Evolutionary conservation across 345 rosid genomes (phyloP).

Genomic region (Geranium rotundifolium): DNA sequence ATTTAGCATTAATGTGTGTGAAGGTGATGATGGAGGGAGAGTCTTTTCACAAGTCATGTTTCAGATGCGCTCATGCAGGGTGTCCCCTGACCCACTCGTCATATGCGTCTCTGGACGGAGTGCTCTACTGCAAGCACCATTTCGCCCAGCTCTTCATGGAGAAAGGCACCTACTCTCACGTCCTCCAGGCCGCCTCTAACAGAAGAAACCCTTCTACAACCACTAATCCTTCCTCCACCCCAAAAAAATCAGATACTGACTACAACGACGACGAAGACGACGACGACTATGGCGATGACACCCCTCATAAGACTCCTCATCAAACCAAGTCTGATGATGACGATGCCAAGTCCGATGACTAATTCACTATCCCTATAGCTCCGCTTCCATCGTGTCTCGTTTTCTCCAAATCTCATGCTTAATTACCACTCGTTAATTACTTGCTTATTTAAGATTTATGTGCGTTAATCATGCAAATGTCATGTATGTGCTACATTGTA

Average conservation of each 20-base stretch:
- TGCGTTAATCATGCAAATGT: too few relatives aligned
- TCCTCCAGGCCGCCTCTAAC: constrained; percentile 60
- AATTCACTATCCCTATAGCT: too few relatives aligned
- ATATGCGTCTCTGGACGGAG: constrained; percentile 76
- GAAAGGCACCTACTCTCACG: constrained; percentile 84
- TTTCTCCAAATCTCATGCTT: too few relatives aligned
- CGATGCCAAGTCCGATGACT: too few relatives aligned
- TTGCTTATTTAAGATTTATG: too few relatives aligned
- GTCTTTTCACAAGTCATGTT: constrained; percentile 88
- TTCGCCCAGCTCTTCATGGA: constrained; percentile 88
- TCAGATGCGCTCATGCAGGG: constrained; percentile 89
- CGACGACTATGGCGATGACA: too few relatives aligned
- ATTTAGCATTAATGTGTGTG: neutral
- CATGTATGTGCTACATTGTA: too few relatives aligned
- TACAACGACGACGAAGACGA: too few relatives aligned
- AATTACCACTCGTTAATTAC: too few relatives aligned
- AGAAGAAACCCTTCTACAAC: constrained; percentile 40
- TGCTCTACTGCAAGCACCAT: constrained; percentile 91
- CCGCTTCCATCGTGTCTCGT: too few relatives aligned
- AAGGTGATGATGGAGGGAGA: constrained; percentile 88
- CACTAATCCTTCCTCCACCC: constrained; percentile 36
- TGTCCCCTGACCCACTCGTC: constrained; percentile 89
- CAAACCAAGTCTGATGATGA: too few relatives aligned
- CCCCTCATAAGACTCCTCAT: too few relatives aligned
- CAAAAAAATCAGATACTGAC: constrained; percentile 15